A percentile compares a stretch with the other conserved stretches of the same genome.
Conservation (phyloP, 2,329 filamentous ascomycete species). For the Exophiala sp. region DNA sequence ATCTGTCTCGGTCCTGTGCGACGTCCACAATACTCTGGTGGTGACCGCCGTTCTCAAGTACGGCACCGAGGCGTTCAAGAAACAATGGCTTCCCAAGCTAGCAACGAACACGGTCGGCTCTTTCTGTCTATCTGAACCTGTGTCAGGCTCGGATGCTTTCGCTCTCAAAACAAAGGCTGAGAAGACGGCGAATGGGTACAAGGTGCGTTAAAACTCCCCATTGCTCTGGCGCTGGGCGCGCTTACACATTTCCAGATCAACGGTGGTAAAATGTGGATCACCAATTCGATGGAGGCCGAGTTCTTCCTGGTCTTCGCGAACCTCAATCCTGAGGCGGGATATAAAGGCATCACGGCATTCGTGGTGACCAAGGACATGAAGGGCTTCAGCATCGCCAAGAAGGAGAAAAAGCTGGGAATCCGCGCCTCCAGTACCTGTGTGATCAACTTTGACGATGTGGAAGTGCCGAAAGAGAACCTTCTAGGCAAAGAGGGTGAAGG, state of each 20-base stretch:
- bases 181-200: constrained; percentile 74
- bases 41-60: constrained; percentile 89
- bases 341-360: constrained; percentile 96
- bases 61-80: constrained; percentile 68
- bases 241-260: constrained; percentile 53
- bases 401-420: constrained; percentile 99
- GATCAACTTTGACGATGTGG: constrained; percentile 93
- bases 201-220: constrained; percentile 8
- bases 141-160: constrained; percentile 91
- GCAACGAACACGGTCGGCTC: constrained; percentile 84
- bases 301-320: constrained; percentile 99
- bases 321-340: constrained; percentile 82
- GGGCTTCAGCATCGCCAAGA: constrained; percentile 94
- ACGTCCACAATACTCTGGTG: constrained; percentile 97
- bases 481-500: constrained; percentile 84
- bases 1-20: constrained; percentile 87
- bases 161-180: constrained; percentile 86
- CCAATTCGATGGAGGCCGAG: constrained; percentile 86
- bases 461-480: constrained; percentile 80
- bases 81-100: constrained; percentile 80
- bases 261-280: constrained; percentile 99
- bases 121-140: constrained; percentile 88
- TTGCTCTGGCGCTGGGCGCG: not conserved
- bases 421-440: constrained; percentile 93
- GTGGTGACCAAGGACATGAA: constrained; percentile 83